These are phyloP conservation scores for Cucurbitaria berberidis DNA, from an alignment of 2,329 filamentous ascomycete species.

Conservation along the genomic window DNA sequence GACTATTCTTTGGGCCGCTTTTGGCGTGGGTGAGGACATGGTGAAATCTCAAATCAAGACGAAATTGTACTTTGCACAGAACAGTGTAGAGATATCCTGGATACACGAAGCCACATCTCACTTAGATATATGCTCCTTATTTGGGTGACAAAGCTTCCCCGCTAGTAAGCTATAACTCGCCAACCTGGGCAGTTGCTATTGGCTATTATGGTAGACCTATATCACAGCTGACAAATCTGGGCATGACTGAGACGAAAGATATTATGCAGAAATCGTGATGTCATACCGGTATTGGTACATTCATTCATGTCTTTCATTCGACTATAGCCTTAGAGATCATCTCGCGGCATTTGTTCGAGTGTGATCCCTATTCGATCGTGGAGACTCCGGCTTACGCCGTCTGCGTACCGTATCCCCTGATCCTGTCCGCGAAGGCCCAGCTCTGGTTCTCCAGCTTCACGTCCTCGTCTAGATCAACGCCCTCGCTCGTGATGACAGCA, in stretches of 20 bases:
- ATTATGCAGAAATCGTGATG: not conserved
- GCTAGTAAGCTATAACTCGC: not conserved
- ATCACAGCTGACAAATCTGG: not conserved
- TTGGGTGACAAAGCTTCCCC: slow-evolving; percentile 4
- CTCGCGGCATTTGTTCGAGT: not conserved
- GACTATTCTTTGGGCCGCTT: slow-evolving; percentile 50
- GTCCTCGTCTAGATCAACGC: slow-evolving; percentile 79
- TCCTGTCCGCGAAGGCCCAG: slow-evolving; percentile 96
- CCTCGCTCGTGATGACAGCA: slow-evolving; percentile 85
- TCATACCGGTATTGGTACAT: slow-evolving; percentile 37
- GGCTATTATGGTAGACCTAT: not conserved
- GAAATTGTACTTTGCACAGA: too few species aligned
- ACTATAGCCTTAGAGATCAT: slow-evolving; percentile 12
- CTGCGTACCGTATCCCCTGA: slow-evolving; percentile 94
- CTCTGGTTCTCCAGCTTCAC: slow-evolving; percentile 94
- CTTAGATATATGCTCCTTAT: not conserved
- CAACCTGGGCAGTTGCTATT: slow-evolving; percentile 1
- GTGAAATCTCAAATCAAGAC: too few species aligned
- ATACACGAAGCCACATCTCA: not conserved
- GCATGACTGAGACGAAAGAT: not conserved
- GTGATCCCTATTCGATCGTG: not conserved
- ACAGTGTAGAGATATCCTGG: not conserved
- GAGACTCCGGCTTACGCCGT: slow-evolving; percentile 24
- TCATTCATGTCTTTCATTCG: slow-evolving; percentile 46
- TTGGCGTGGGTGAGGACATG: not conserved